Conservation (phyloP, 176 grass and related monocot species). For the Thinopyrum elongatum region DNA sequence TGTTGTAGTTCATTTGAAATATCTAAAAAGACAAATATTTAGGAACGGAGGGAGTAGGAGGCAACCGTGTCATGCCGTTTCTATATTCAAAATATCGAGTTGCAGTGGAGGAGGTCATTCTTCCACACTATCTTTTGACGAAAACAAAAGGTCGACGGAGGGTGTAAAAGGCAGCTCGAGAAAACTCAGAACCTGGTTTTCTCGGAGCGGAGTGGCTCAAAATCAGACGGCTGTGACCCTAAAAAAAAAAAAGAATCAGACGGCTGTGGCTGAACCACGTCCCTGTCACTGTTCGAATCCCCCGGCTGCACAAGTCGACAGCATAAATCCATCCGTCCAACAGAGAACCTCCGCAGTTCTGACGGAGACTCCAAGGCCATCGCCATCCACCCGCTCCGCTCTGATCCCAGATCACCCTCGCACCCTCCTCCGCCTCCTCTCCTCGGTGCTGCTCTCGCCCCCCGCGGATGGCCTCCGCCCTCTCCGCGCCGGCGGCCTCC, state of each 20-base stretch:
- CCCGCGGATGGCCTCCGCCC: conserved; percentile 30
- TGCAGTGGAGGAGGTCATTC: background rate
- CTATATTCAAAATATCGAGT: no score
- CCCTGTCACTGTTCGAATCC: background rate
- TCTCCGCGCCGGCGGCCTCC: conserved; percentile 28
- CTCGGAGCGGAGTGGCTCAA: background rate
- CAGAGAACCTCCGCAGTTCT: background rate
- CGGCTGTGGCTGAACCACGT: background rate
- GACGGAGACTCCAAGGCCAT: conserved; percentile 46
- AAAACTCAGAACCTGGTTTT: background rate
- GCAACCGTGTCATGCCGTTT: background rate
- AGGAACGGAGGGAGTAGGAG: no score
- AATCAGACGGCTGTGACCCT: background rate
- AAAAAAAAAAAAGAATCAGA: no score
- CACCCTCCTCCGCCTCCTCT: background rate
- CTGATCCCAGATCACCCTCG: background rate
- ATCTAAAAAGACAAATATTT: no score
- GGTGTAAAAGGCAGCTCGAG: background rate
- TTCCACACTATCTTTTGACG: background rate
- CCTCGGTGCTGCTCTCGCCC: background rate
- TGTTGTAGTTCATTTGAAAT: no score
- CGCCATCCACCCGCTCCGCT: conserved; percentile 28
- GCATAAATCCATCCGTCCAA: background rate
- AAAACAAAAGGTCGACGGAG: no score
- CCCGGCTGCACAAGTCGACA: background rate